Percentiles rank a stretch among this genome's conserved stretches.
These are phyloP conservation scores for Leccinum truebloodii DNA, from an alignment of 768 basidiomycete genomes.

Conservation along the genomic window DNA sequence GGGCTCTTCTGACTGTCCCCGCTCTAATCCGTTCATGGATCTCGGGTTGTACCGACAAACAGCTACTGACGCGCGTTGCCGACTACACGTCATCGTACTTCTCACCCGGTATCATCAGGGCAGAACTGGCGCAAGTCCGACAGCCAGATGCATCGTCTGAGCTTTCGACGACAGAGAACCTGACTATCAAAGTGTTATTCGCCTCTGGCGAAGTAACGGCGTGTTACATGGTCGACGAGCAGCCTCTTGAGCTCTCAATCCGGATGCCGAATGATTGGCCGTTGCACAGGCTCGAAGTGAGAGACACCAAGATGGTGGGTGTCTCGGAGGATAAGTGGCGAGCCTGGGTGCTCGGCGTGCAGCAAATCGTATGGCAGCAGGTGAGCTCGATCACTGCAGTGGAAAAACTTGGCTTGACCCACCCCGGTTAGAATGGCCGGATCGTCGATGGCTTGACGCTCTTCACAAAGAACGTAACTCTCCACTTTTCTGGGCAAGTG, in stretches of 20 bases:
- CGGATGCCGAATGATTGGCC: constrained; percentile 92
- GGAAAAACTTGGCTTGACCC: neutral
- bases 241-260: constrained; percentile 85
- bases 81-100: constrained; percentile 82
- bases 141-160: constrained; percentile 53
- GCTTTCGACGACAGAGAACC: constrained; percentile 65
- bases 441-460: constrained; percentile 84
- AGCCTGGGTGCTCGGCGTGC: constrained; percentile 90
- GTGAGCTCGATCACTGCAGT: constrained; percentile 45
- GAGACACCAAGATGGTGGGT: constrained; percentile 80
- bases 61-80: constrained; percentile 74
- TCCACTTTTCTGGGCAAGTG: constrained; percentile 94
- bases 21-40: constrained; percentile 87
- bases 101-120: constrained; percentile 83
- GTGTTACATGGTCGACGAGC: constrained; percentile 88
- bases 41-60: constrained; percentile 84
- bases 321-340: constrained; percentile 91
- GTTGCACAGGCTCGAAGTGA: constrained; percentile 82
- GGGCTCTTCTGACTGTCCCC: constrained; percentile 79
- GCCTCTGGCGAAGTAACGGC: constrained; percentile 81
- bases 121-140: constrained; percentile 78
- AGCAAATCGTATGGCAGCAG: constrained; percentile 87
- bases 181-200: constrained; percentile 74
- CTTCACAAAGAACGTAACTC: constrained; percentile 91
- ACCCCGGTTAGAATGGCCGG: constrained; percentile 68